phyloP scores from a whole-genome alignment of 306 rosid species.

The Myrica gale region DNA sequence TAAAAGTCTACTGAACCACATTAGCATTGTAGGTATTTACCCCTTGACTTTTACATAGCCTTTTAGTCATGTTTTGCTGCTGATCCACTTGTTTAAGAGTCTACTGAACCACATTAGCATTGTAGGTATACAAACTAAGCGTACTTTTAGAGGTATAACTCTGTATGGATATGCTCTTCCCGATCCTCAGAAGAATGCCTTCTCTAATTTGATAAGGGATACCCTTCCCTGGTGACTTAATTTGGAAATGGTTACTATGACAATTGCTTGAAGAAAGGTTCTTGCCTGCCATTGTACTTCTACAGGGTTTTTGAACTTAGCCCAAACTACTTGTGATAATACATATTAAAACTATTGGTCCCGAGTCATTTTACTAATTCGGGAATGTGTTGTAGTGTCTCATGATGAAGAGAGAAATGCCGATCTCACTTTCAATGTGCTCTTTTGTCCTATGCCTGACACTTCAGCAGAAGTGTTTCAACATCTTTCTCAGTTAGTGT shows the following conservation, averaged over 20 bases:
- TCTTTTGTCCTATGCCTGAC: neutral
- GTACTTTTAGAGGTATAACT: neutral
- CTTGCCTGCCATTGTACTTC: neutral
- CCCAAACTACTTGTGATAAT: neutral
- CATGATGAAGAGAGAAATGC: neutral
- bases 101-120: too few relatives aligned
- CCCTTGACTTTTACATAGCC: neutral
- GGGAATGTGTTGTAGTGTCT: neutral
- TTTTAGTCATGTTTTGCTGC: neutral
- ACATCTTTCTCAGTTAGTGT: neutral
- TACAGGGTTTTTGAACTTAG: neutral
- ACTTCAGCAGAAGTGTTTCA: neutral
- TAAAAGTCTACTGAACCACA: too few relatives aligned
- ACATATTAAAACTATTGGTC: neutral
- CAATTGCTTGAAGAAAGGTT: neutral
- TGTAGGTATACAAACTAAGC: neutral
- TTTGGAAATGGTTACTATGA: neutral
- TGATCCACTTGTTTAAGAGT: neutral
- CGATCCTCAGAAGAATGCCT: neutral
- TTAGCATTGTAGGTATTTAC: too few relatives aligned
- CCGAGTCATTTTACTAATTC: neutral
- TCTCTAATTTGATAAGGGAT: neutral
- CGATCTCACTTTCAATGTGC: neutral
- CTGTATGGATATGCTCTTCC: neutral
- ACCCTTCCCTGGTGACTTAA: neutral